These are phyloP conservation scores for Podospora conica DNA, from an alignment of 495 filamentous ascomycete genomes.

Conservation along the genomic window DNA sequence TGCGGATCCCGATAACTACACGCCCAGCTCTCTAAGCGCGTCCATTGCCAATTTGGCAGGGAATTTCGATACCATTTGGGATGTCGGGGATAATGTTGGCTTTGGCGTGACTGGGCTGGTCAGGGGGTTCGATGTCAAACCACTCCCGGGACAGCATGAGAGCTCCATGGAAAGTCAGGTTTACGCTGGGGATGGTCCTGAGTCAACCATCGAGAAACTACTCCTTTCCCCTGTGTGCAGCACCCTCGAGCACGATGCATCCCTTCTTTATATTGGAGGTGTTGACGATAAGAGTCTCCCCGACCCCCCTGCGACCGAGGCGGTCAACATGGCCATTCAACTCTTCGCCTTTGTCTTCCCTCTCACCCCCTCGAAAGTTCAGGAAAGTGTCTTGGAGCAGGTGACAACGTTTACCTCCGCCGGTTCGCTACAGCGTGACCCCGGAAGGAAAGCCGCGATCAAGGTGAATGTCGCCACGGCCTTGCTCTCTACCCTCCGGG, in stretches of 20 bases:
- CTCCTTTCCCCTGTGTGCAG: constrained; percentile 69
- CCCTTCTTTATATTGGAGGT: constrained; percentile 65
- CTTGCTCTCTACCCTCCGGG: constrained; percentile 71
- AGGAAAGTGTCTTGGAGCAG: constrained; percentile 93
- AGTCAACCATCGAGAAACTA: constrained; percentile 63
- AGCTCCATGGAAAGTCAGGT: constrained; percentile 51
- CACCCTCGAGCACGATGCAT: constrained; percentile 84
- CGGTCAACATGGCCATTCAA: constrained; percentile 87
- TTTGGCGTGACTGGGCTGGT: constrained; percentile 88
- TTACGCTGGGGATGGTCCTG: constrained; percentile 56
- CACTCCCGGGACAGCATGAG: constrained; percentile 64
- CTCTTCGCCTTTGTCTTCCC: constrained; percentile 88
- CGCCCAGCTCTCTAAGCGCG: constrained; percentile 76
- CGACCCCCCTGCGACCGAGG: constrained; percentile 84
- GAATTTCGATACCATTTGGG: constrained; percentile 90
- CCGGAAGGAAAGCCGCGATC: constrained; percentile 82
- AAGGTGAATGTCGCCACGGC: constrained; percentile 83
- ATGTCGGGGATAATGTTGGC: constrained; percentile 86
- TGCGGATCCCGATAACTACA: constrained; percentile 84
- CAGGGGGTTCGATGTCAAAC: constrained; percentile 64
- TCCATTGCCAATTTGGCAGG: constrained; percentile 89
- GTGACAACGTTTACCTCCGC: constrained; percentile 80
- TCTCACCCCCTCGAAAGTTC: constrained; percentile 79
- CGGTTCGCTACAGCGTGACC: constrained; percentile 72
- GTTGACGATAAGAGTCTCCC: constrained; percentile 43